Evolutionary conservation across 2,329 filamentous ascomycete species (phyloP).

Genomic region (Aureobasidium zeae): DNA sequence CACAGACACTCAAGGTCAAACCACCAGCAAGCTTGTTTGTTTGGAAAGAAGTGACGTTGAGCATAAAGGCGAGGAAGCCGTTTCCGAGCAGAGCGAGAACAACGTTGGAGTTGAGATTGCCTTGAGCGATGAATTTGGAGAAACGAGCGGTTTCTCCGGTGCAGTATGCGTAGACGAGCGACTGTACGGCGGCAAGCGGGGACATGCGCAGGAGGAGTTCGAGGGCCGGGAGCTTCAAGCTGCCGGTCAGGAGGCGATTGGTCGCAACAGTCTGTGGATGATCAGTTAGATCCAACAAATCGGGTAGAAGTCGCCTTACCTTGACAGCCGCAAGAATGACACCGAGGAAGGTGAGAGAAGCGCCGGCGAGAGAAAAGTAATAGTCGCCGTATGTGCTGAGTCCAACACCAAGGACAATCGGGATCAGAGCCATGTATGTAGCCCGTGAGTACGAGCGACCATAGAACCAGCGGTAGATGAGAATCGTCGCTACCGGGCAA

Average conservation of each 20-base stretch:
- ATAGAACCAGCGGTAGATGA: slow-evolving; percentile 51
- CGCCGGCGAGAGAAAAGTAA: slow-evolving; percentile 49
- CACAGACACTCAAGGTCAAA: slow-evolving; percentile 30
- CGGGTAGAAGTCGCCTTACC: slow-evolving; percentile 3
- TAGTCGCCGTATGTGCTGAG: slow-evolving; percentile 55
- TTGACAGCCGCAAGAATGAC: slow-evolving; percentile 37
- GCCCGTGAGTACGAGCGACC: slow-evolving; percentile 45
- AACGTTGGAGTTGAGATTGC: slow-evolving; percentile 21
- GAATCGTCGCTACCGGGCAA: slow-evolving; percentile 52
- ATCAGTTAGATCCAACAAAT: not conserved
- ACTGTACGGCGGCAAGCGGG: slow-evolving; percentile 50
- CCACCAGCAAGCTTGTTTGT: slow-evolving; percentile 33
- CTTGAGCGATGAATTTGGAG: slow-evolving; percentile 18
- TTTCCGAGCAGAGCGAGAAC: slow-evolving; percentile 26
- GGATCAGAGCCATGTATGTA: slow-evolving; percentile 52
- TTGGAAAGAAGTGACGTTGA: slow-evolving; percentile 32
- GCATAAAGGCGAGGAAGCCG: slow-evolving; percentile 27
- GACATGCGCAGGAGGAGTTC: slow-evolving; percentile 56
- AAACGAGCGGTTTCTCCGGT: slow-evolving; percentile 40
- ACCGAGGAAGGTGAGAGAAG: slow-evolving; percentile 31
- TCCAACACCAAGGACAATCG: slow-evolving; percentile 51
- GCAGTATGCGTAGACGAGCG: slow-evolving; percentile 42
- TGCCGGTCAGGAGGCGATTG: slow-evolving; percentile 56
- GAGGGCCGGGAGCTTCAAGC: slow-evolving; percentile 47
- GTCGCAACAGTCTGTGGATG: slow-evolving; percentile 45